These are phyloP conservation scores for Podosphaera fusca DNA, from an alignment of 2,329 filamentous ascomycete genomes.

Conservation along the genomic window DNA sequence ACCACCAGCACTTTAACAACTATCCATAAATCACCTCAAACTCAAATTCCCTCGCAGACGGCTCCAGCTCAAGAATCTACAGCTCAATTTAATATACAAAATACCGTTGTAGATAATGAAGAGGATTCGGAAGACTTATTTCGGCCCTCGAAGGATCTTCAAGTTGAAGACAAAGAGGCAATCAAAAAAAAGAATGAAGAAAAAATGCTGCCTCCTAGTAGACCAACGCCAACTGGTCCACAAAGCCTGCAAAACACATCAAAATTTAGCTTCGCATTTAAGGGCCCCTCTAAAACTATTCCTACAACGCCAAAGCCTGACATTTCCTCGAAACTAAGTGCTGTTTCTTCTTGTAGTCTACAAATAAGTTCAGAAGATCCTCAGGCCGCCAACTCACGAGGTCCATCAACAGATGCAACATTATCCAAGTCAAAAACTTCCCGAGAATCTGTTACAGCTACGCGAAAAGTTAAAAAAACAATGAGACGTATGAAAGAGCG, in stretches of 20 bases:
- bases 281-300: constrained; percentile 39
- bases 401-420: constrained; percentile 29
- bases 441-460: constrained; percentile 18
- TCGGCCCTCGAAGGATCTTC: constrained; percentile 38
- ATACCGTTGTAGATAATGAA: constrained; percentile 12
- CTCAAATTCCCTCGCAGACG: constrained; percentile 8
- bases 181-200: constrained; percentile 25
- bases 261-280: constrained; percentile 89
- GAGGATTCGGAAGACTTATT: constrained; percentile 36
- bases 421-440: constrained; percentile 20
- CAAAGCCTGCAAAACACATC: constrained; percentile 21
- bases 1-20: constrained; percentile 18
- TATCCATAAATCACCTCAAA: constrained; percentile 15
- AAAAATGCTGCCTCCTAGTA: constrained; percentile 30
- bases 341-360: constrained; percentile 15
- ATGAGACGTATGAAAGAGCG: constrained; percentile 48
- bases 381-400: constrained; percentile 18
- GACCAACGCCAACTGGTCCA: constrained; percentile 22
- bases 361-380: constrained; percentile 20
- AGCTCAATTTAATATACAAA: constrained; percentile 4
- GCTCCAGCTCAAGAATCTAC: constrained; percentile 15
- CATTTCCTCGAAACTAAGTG: constrained; percentile 46
- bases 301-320: constrained; percentile 35
- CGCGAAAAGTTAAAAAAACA: constrained; percentile 39
- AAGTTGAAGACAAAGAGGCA: constrained; percentile 33